Evolutionary conservation across 2,329 filamentous ascomycete genomes (phyloP).

Genomic region (Stenocarpella maydis): DNA sequence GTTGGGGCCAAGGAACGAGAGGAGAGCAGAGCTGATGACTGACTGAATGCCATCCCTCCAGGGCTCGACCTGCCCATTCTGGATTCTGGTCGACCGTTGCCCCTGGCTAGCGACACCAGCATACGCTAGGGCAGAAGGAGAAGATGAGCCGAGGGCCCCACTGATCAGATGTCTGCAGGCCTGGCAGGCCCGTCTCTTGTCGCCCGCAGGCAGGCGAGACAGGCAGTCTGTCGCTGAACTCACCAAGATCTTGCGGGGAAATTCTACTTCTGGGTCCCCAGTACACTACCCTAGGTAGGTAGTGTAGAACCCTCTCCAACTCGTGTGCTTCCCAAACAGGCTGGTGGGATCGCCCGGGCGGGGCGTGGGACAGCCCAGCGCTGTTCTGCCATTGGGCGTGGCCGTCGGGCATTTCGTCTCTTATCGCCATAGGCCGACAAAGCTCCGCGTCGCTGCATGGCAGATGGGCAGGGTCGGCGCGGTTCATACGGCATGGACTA

Average conservation of each 20-base stretch:
- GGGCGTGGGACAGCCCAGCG: constrained; percentile 12
- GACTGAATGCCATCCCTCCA: too few species aligned
- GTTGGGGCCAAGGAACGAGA: too few species aligned
- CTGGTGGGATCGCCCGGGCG: constrained; percentile 22
- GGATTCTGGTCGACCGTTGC: constrained; percentile 5
- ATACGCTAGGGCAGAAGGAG: constrained; percentile 13
- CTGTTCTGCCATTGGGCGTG: constrained; percentile 5
- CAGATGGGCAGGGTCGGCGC: background rate
- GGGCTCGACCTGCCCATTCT: background rate
- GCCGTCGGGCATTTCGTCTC: background rate
- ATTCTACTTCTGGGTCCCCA: background rate
- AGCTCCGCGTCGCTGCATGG: background rate
- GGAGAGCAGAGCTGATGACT: background rate
- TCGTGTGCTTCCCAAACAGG: constrained; percentile 12
- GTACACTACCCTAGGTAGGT: too few species aligned
- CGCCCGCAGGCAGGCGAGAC: background rate
- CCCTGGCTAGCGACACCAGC: constrained; percentile 26
- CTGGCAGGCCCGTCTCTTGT: background rate
- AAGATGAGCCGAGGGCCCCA: constrained; percentile 23
- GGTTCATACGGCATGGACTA: background rate
- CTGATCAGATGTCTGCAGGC: constrained; percentile 25
- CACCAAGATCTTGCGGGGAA: constrained; percentile 23
- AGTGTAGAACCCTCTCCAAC: background rate
- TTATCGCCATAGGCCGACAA: constrained; percentile 5
- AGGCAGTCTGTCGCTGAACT: background rate